Conservation (phyloP, 2,329 filamentous ascomycete species). For the Neonectria neomacrospora region DNA sequence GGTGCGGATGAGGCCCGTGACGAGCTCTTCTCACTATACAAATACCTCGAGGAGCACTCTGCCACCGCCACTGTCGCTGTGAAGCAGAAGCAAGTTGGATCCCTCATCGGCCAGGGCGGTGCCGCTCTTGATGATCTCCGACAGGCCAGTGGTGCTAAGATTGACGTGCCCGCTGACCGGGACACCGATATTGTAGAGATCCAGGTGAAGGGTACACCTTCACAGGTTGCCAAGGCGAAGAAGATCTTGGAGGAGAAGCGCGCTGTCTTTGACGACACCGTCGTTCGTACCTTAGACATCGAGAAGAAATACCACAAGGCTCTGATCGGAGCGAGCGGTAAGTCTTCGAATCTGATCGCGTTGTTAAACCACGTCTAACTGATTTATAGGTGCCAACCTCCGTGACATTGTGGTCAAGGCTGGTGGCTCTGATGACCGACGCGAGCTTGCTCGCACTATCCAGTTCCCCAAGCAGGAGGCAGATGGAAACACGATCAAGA, state of each 20-base stretch:
- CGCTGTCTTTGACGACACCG: constrained; percentile 88
- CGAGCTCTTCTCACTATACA: constrained; percentile 87
- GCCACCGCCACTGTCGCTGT: constrained; percentile 83
- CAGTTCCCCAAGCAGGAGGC: constrained; percentile 93
- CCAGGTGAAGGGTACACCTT: constrained; percentile 90
- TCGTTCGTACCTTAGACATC: constrained; percentile 85
- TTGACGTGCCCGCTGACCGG: constrained; percentile 87
- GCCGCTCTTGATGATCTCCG: constrained; percentile 91
- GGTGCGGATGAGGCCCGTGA: constrained; percentile 92
- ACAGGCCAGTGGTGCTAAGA: constrained; percentile 83
- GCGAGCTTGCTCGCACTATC: constrained; percentile 86
- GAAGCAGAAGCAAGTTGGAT: constrained; percentile 92
- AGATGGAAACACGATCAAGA: constrained; percentile 83
- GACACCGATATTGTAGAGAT: constrained; percentile 85
- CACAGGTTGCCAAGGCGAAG: constrained; percentile 90
- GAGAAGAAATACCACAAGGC: constrained; percentile 93
- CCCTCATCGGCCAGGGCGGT: constrained; percentile 90
- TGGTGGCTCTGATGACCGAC: constrained; percentile 87
- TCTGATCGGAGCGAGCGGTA: constrained; percentile 89
- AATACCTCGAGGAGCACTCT: constrained; percentile 91
- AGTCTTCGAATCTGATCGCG: constrained; percentile 48
- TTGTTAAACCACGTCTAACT: constrained; percentile 45
- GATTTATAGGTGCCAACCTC: constrained; percentile 78
- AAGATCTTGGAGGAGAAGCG: constrained; percentile 89
- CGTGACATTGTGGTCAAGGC: constrained; percentile 87